phyloP scores from a whole-genome alignment of 495 filamentous ascomycete genomes.

The Xylaria scruposa region DNA sequence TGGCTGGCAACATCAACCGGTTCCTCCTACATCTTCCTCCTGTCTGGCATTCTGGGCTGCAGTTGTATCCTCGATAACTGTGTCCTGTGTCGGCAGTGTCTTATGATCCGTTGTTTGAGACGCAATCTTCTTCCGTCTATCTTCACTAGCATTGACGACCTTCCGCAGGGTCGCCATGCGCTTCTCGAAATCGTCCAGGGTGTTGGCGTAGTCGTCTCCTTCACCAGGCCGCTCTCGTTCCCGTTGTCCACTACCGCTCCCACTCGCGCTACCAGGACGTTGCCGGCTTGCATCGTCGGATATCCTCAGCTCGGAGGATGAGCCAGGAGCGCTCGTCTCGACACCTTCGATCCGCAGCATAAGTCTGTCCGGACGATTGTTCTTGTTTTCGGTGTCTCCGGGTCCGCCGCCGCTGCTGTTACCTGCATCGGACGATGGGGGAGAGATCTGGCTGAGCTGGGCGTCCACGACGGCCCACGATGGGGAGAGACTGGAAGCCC shows the following conservation, averaged over 20 bases:
- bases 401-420: constrained; percentile 36
- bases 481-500: constrained; percentile 53
- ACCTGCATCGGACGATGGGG: constrained; percentile 46
- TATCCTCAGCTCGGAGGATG: constrained; percentile 28
- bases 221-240: constrained; percentile 38
- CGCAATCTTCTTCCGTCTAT: constrained; percentile 40
- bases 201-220: constrained; percentile 53
- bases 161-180: constrained; percentile 62
- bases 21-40: background rate
- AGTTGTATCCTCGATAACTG: background rate
- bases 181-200: constrained; percentile 73
- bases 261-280: constrained; percentile 35
- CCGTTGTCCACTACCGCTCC: constrained; percentile 44
- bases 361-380: constrained; percentile 46
- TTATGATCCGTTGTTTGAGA: background rate
- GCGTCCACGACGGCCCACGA: constrained; percentile 56
- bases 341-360: constrained; percentile 75
- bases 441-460: constrained; percentile 44
- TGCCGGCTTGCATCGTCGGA: constrained; percentile 38
- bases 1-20: background rate
- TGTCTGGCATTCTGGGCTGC: background rate
- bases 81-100: background rate
- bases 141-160: constrained; percentile 54
- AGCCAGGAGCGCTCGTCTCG: constrained; percentile 43
- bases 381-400: constrained; percentile 31